phyloP scores from a whole-genome alignment of 805 yeast species.

The Hanseniaspora hatyaiensis region DNA sequence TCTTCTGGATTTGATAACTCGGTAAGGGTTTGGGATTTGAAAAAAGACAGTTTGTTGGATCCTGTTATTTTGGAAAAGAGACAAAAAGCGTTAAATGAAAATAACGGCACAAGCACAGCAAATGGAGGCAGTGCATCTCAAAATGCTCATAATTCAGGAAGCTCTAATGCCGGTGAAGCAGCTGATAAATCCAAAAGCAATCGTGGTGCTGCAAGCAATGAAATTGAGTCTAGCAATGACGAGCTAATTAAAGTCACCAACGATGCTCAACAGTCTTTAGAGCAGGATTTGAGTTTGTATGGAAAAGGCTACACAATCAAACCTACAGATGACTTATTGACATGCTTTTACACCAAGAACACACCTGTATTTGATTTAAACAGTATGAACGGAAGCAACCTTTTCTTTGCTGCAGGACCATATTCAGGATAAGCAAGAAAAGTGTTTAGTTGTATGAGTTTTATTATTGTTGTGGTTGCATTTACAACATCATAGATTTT shows the following conservation, averaged over 20 bases:
- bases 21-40: conserved; percentile 92
- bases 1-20: conserved; percentile 89
- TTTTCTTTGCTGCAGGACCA: conserved; percentile 89
- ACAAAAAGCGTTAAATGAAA: conserved; percentile 25
- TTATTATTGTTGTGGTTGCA: too few relatives aligned
- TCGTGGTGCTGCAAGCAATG: conserved; percentile 16
- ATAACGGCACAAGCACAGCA: too few relatives aligned
- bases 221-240: neutral
- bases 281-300: conserved; percentile 34
- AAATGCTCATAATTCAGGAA: too few relatives aligned
- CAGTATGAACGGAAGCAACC: conserved; percentile 69
- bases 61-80: conserved; percentile 64
- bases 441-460: too few relatives aligned
- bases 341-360: conserved; percentile 83
- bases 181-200: conserved; percentile 16
- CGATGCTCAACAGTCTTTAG: conserved; percentile 14
- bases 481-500: too few relatives aligned
- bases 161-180: neutral
- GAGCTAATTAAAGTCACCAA: conserved; percentile 20
- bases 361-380: conserved; percentile 90
- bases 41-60: conserved; percentile 62
- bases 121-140: too few relatives aligned
- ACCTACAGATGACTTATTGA: conserved; percentile 84
- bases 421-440: conserved; percentile 42
- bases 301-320: conserved; percentile 55